Conservation (phyloP, 1,284 basidiomycete genomes). For the Exobasidium cylindrosporum region DNA sequence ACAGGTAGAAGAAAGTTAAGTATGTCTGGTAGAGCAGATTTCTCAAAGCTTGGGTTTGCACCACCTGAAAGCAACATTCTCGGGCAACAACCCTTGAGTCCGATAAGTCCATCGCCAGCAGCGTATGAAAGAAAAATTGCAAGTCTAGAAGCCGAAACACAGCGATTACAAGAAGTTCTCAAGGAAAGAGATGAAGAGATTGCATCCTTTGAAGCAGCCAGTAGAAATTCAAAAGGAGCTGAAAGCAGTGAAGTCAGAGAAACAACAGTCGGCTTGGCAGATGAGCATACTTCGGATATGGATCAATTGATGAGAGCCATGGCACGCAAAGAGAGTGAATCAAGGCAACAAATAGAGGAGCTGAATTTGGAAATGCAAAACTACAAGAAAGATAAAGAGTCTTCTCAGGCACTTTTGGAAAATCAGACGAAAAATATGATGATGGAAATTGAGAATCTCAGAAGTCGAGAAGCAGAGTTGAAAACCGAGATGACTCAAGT, state of each 20-base stretch:
- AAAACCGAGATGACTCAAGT: not conserved
- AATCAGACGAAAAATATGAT: slow-evolving; percentile 85
- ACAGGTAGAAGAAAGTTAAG: slow-evolving; percentile 10
- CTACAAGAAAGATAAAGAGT: slow-evolving; percentile 73
- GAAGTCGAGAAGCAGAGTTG: slow-evolving; percentile 62
- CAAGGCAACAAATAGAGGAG: slow-evolving; percentile 71
- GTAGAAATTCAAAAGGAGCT: not conserved
- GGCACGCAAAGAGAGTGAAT: slow-evolving; percentile 86
- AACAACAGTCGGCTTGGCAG: not conserved
- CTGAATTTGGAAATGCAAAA: slow-evolving; percentile 68
- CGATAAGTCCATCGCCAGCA: slow-evolving; percentile 22
- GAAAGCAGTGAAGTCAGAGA: not conserved
- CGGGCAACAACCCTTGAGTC: not conserved
- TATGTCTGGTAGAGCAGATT: slow-evolving; percentile 2
- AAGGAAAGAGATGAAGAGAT: slow-evolving; percentile 48
- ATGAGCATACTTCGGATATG: slow-evolving; percentile 13
- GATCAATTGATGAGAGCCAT: slow-evolving; percentile 67
- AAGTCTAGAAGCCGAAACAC: slow-evolving; percentile 42
- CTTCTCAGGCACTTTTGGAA: slow-evolving; percentile 70
- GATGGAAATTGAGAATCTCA: slow-evolving; percentile 66
- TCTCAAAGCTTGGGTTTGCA: slow-evolving; percentile 1
- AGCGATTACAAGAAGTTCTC: slow-evolving; percentile 40
- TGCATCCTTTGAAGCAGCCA: slow-evolving; percentile 22
- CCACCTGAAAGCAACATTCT: not conserved
- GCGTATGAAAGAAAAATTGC: slow-evolving; percentile 44